Conservation (phyloP, 2,329 filamentous ascomycete genomes). For the Cadophora sp. region DNA sequence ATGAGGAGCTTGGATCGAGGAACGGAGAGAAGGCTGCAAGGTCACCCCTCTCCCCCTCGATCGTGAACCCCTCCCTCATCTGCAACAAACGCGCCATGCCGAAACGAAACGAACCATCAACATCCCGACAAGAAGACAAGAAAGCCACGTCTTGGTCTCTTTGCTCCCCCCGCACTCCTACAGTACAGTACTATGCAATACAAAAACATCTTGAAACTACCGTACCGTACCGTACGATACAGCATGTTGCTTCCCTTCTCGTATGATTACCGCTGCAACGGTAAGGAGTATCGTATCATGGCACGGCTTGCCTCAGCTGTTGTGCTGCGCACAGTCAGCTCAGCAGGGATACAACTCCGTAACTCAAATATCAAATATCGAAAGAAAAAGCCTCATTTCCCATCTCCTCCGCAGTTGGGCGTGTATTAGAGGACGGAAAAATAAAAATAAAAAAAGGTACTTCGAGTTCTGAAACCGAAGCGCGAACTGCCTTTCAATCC, state of each 20-base stretch:
- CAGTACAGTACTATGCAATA: too few relatives aligned
- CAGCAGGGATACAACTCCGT: too few relatives aligned
- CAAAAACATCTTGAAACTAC: conserved; percentile 6
- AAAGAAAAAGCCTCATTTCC: not conserved
- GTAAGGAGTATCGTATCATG: not conserved
- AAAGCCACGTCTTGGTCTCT: conserved; percentile 2
- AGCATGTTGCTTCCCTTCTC: not conserved
- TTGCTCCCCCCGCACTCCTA: not conserved
- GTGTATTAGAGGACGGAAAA: too few relatives aligned
- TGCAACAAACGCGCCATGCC: not conserved
- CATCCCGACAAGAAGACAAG: not conserved
- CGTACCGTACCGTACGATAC: not conserved
- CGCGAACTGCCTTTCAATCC: not conserved
- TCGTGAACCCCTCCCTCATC: conserved; percentile 2
- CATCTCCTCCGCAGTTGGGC: not conserved
- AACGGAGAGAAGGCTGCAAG: too few relatives aligned
- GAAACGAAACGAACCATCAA: conserved; percentile 1
- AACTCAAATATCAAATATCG: too few relatives aligned
- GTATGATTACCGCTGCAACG: conserved; percentile 2
- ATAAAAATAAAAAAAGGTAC: not conserved
- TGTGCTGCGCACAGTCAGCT: conserved; percentile 1
- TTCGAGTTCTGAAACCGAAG: not conserved
- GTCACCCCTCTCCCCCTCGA: too few relatives aligned
- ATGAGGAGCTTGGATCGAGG: conserved; percentile 3
- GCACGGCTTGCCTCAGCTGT: not conserved